A percentile compares a stretch with the other conserved stretches of the same genome.
Evolutionary conservation across 2,329 filamentous ascomycete genomes (phyloP).

Genomic region (Neonectria sp.): DNA sequence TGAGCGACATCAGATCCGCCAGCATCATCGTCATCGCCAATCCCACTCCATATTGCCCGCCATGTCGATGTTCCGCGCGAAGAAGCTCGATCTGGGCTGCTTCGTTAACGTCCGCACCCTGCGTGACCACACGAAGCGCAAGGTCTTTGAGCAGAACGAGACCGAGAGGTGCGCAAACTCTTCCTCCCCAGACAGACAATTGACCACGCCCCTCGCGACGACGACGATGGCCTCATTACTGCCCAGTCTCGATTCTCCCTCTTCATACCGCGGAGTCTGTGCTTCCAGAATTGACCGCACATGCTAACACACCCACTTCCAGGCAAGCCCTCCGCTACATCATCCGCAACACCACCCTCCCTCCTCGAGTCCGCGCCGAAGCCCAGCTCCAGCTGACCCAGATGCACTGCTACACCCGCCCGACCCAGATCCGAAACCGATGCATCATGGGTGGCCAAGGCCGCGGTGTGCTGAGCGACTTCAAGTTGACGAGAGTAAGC

Average conservation of each 20-base stretch:
- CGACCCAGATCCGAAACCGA: constrained; percentile 94
- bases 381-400: constrained; percentile 93
- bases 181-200: constrained; percentile 17
- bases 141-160: constrained; percentile 89
- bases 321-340: constrained; percentile 96
- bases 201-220: not conserved
- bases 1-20: constrained; percentile 27
- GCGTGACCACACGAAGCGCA: constrained; percentile 96
- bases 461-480: constrained; percentile 91
- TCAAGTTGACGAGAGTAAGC: constrained; percentile 91
- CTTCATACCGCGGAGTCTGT: not conserved
- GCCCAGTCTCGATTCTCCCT: not conserved
- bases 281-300: not conserved
- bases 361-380: constrained; percentile 85
- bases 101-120: constrained; percentile 90
- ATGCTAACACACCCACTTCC: constrained; percentile 23
- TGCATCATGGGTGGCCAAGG: constrained; percentile 94
- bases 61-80: constrained; percentile 90
- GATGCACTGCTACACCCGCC: constrained; percentile 96
- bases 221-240: not conserved
- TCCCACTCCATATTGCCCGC: constrained; percentile 52
- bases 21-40: constrained; percentile 33
- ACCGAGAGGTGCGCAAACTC: constrained; percentile 79
- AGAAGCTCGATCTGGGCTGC: constrained; percentile 90
- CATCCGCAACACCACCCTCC: constrained; percentile 91